phyloP scores from a whole-genome alignment of 1,284 basidiomycete genomes.

The Moesziomyces parantarcticus region DNA sequence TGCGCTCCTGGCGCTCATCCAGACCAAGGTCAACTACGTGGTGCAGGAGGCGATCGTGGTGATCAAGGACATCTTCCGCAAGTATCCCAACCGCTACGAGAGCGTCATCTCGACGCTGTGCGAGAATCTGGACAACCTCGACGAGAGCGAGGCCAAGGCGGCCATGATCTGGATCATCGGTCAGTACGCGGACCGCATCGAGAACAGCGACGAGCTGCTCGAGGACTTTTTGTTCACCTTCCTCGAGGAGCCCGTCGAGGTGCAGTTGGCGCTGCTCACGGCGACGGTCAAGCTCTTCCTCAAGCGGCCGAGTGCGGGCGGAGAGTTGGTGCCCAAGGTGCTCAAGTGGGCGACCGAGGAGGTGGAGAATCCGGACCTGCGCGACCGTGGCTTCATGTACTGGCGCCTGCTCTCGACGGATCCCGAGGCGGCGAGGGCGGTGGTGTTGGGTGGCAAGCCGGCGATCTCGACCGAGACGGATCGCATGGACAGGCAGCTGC shows the following conservation, averaged over 20 bases:
- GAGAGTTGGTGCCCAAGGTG: constrained; percentile 91
- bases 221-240: constrained; percentile 92
- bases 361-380: constrained; percentile 93
- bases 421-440: constrained; percentile 83
- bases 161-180: constrained; percentile 99
- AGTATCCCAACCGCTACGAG: constrained; percentile 96
- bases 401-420: constrained; percentile 94
- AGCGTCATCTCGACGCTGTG: constrained; percentile 92
- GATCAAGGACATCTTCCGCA: constrained; percentile 96
- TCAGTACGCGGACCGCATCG: constrained; percentile 94
- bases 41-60: constrained; percentile 98
- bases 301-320: constrained; percentile 89
- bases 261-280: constrained; percentile 93
- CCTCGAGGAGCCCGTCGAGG: constrained; percentile 91
- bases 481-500: constrained; percentile 76
- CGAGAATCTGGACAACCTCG: constrained; percentile 88
- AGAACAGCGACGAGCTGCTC: constrained; percentile 93
- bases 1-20: constrained; percentile 85
- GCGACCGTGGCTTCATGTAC: constrained; percentile 99
- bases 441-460: constrained; percentile 94
- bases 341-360: constrained; percentile 98
- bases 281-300: constrained; percentile 97
- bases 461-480: constrained; percentile 98
- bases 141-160: constrained; percentile 95
- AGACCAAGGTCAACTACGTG: constrained; percentile 94